phyloP scores from a whole-genome alignment of 2,329 filamentous ascomycete genomes.

The Teratosphaeria nubilosa region DNA sequence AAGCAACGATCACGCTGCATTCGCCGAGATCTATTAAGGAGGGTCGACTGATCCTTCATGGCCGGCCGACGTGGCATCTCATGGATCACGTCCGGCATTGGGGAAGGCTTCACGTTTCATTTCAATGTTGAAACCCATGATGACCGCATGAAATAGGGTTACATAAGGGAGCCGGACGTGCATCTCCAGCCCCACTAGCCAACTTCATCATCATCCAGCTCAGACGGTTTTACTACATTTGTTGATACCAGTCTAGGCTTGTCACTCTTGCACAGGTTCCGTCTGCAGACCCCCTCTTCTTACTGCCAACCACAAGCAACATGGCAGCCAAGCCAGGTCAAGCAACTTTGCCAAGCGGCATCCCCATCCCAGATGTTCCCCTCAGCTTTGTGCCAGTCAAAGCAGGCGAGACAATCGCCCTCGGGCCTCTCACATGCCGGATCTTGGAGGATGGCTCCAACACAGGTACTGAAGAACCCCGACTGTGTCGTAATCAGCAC shows the following conservation, averaged over 20 bases:
- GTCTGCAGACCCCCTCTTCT: background rate
- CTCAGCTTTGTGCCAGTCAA: constrained; percentile 41
- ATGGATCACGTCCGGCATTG: background rate
- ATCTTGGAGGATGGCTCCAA: constrained; percentile 43
- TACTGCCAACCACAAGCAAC: background rate
- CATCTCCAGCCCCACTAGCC: background rate
- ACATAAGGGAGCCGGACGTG: background rate
- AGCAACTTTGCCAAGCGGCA: constrained; percentile 9
- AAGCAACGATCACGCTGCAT: too few species aligned
- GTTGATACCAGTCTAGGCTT: too few species aligned
- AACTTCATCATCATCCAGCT: background rate
- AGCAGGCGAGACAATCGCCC: constrained; percentile 39
- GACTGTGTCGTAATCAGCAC: background rate
- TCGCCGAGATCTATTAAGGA: too few species aligned
- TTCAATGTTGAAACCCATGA: background rate
- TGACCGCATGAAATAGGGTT: background rate
- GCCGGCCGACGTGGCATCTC: background rate
- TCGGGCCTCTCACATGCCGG: constrained; percentile 41
- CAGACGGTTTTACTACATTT: too few species aligned
- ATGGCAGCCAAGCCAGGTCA: background rate
- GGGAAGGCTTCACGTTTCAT: background rate
- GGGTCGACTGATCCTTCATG: too few species aligned
- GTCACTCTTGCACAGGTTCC: too few species aligned
- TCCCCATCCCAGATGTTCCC: constrained; percentile 31
- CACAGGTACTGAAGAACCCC: constrained; percentile 28